Conservation (phyloP, 495 filamentous ascomycete genomes). For the Bacidia rubella region DNA sequence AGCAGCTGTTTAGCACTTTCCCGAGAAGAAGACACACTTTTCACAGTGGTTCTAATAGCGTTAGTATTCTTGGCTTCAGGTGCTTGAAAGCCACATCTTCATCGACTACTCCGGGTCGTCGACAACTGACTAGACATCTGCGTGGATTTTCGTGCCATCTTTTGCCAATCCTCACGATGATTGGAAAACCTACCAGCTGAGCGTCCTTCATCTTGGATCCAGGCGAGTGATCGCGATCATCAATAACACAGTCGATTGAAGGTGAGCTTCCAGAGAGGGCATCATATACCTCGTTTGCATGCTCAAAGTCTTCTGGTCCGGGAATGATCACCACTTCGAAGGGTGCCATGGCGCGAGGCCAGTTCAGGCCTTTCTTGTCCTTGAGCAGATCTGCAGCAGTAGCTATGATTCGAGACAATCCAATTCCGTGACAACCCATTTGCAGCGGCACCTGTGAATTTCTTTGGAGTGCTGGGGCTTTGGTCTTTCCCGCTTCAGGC, state of each 20-base stretch:
- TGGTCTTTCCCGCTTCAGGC: conserved; percentile 7
- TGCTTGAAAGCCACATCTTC: conserved; percentile 32
- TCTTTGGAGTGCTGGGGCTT: background rate
- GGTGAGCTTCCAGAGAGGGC: conserved; percentile 1
- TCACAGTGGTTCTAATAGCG: background rate
- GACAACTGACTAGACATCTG: conserved; percentile 65
- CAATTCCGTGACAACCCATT: conserved; percentile 96
- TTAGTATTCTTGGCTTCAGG: background rate
- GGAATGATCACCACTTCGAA: conserved; percentile 66
- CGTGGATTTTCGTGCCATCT: conserved; percentile 47
- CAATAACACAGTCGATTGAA: conserved; percentile 50
- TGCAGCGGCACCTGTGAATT: conserved; percentile 40
- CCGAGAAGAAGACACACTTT: background rate
- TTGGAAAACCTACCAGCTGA: conserved; percentile 75
- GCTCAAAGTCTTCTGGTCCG: conserved; percentile 17
- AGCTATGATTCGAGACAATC: conserved; percentile 79
- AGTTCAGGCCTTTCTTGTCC: conserved; percentile 67
- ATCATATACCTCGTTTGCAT: conserved; percentile 30
- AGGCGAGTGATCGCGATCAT: conserved; percentile 58
- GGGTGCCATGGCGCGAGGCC: conserved; percentile 77
- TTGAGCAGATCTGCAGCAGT: conserved; percentile 65
- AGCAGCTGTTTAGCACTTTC: too few species aligned
- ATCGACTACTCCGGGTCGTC: conserved; percentile 35
- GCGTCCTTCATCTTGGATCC: conserved; percentile 83
- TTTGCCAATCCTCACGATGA: conserved; percentile 66